Percentiles rank a stretch among this genome's conserved stretches.
Evolutionary conservation across 176 grass and related monocot genomes (phyloP).

Genomic region (Miscanthus lutarioriparius): DNA sequence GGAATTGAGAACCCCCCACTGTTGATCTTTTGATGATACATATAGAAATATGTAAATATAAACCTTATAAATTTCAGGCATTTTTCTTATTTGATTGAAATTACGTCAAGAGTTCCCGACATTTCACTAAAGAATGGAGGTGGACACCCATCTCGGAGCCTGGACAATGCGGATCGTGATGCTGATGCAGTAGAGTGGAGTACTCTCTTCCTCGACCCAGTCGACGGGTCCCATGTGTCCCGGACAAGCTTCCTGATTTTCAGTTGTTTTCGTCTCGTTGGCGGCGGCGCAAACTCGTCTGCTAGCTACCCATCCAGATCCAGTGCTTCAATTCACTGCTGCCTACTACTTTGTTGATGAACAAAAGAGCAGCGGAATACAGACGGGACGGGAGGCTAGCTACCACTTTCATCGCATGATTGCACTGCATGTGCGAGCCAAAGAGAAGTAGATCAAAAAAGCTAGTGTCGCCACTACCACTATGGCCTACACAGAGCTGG

Average conservation of each 20-base stretch:
- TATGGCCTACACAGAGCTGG: not conserved
- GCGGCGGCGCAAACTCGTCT: not conserved
- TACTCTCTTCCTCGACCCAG: not conserved
- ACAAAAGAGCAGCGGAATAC: not conserved
- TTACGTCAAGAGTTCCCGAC: too few species aligned
- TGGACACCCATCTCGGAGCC: not conserved
- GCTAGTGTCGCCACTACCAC: not conserved
- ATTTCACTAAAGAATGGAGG: not conserved
- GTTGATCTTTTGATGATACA: too few species aligned
- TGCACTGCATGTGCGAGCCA: constrained; percentile 30
- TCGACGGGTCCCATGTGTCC: not conserved
- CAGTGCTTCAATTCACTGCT: not conserved
- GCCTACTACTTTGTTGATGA: not conserved
- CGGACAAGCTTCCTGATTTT: not conserved
- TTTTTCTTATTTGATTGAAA: too few species aligned
- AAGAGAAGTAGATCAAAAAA: constrained; percentile 34
- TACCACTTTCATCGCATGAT: not conserved
- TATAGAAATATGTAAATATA: too few species aligned
- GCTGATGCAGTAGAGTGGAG: not conserved
- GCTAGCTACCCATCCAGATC: not conserved
- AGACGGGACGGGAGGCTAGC: too few species aligned
- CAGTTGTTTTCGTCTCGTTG: not conserved
- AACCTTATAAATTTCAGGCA: too few species aligned
- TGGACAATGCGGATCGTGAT: not conserved
- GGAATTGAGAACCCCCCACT: too few species aligned